phyloP scores from a whole-genome alignment of 768 basidiomycete genomes.

The Neoboletus subvelutipes region DNA sequence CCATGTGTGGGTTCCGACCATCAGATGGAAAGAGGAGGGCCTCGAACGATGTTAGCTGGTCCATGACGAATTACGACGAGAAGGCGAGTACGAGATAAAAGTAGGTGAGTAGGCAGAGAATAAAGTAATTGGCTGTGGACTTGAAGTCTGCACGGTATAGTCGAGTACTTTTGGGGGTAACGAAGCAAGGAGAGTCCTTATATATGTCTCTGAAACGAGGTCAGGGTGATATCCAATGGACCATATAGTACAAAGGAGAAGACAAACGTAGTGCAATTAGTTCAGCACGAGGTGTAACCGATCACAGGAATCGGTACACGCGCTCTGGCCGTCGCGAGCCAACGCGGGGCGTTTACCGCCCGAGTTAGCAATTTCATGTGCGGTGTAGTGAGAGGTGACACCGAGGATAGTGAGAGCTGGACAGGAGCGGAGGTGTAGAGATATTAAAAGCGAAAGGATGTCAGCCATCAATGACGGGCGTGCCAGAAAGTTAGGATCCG shows the following conservation, averaged over 20 bases:
- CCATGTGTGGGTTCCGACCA: conserved; percentile 69
- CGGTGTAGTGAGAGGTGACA: conserved; percentile 8
- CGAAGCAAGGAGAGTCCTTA: conserved; percentile 20
- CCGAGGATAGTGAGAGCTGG: neutral
- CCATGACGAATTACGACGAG: conserved; percentile 45
- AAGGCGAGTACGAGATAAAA: conserved; percentile 16
- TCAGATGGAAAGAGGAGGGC: conserved; percentile 80
- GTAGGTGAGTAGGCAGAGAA: conserved; percentile 20
- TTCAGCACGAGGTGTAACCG: conserved; percentile 38
- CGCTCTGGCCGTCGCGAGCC: conserved; percentile 5
- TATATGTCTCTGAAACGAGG: conserved; percentile 42
- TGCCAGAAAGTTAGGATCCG: conserved; percentile 17
- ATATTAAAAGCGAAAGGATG: conserved; percentile 6
- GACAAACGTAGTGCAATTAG: conserved; percentile 28
- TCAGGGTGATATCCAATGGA: conserved; percentile 31
- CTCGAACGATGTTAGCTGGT: conserved; percentile 60
- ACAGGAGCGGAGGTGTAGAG: conserved; percentile 3
- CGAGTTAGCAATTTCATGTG: conserved; percentile 18
- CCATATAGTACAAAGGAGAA: conserved; percentile 24
- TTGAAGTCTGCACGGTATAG: conserved; percentile 20
- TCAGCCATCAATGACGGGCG: conserved; percentile 14
- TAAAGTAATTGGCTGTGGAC: conserved; percentile 16
- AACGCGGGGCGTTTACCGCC: conserved; percentile 4
- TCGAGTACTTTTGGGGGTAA: conserved; percentile 20
- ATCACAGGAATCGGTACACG: conserved; percentile 22